Evolutionary conservation across 140 eudicot species (phyloP).

Genomic region (Stevia rebaudiana): DNA sequence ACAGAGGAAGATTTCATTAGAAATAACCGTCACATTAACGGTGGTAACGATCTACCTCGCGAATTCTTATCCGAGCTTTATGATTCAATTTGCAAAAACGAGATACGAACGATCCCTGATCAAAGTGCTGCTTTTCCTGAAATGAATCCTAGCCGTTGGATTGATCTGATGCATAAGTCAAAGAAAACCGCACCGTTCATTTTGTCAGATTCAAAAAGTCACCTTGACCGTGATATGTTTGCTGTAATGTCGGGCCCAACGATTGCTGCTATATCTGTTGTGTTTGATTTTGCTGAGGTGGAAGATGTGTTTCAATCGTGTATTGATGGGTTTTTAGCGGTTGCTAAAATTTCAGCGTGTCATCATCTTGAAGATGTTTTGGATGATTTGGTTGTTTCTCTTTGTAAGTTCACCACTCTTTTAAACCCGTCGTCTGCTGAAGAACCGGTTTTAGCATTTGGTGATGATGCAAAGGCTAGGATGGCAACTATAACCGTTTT

Average conservation of each 20-base stretch:
- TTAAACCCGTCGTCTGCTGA: slow-evolving; percentile 75
- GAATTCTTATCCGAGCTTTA: slow-evolving; percentile 77
- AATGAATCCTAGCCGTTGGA: slow-evolving; percentile 97
- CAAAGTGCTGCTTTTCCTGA: slow-evolving; percentile 68
- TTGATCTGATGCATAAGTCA: slow-evolving; percentile 79
- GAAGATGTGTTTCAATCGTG: slow-evolving; percentile 87
- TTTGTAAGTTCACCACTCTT: slow-evolving; percentile 84
- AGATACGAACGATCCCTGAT: slow-evolving; percentile 91
- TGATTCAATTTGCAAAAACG: slow-evolving; percentile 78
- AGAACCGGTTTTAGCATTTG: slow-evolving; percentile 86
- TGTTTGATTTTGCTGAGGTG: slow-evolving; percentile 83
- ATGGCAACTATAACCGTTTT: slow-evolving; percentile 92
- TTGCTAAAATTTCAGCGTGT: slow-evolving; percentile 93
- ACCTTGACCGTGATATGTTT: slow-evolving; percentile 94
- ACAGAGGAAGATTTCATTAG: slow-evolving; percentile 93
- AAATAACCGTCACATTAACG: slow-evolving; percentile 86
- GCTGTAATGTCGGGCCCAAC: slow-evolving; percentile 96
- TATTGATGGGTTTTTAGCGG: slow-evolving; percentile 81
- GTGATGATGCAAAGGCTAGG: slow-evolving; percentile 87
- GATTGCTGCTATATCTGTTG: slow-evolving; percentile 95
- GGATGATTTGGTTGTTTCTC: slow-evolving; percentile 93
- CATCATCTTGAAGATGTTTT: slow-evolving; percentile 90
- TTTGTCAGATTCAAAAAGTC: slow-evolving; percentile 60
- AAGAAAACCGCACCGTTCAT: slow-evolving; percentile 76
- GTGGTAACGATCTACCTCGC: slow-evolving; percentile 91